These are phyloP conservation scores for Backusella liffmaniae DNA, from an alignment of 192 early-diverging fungal genomes.

Conservation along the genomic window DNA sequence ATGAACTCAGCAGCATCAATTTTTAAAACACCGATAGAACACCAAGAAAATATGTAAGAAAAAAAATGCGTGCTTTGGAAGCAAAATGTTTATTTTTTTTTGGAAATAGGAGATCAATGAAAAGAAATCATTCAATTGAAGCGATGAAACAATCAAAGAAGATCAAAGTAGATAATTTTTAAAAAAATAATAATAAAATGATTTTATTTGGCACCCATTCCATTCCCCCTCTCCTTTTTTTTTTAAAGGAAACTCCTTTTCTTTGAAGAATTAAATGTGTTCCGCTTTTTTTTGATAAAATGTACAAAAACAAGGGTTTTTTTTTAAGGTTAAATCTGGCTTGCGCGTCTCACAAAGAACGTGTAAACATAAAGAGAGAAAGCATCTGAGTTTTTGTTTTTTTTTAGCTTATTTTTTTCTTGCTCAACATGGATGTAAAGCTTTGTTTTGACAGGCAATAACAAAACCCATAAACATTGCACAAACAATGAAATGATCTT, in stretches of 20 bases:
- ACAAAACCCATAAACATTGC: too few relatives aligned
- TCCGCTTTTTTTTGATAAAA: neutral
- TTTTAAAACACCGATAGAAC: neutral
- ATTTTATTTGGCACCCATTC: neutral
- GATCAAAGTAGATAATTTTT: neutral
- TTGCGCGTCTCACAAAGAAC: too few relatives aligned
- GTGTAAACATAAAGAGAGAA: too few relatives aligned
- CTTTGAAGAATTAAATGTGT: neutral
- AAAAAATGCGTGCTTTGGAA: neutral
- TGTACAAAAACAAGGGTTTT: neutral
- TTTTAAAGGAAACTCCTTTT: neutral
- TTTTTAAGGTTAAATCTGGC: neutral
- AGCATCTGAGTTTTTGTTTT: too few relatives aligned
- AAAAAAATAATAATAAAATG: neutral
- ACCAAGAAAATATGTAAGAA: neutral
- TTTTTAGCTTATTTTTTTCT: too few relatives aligned
- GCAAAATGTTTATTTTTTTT: neutral
- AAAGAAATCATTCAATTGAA: neutral
- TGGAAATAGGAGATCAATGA: neutral
- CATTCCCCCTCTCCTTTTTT: neutral
- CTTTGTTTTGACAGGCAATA: too few relatives aligned
- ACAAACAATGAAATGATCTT: too few relatives aligned
- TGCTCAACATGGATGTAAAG: too few relatives aligned
- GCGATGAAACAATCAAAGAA: neutral
- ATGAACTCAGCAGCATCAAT: neutral